Base-by-base conservation (phyloP, 768 basidiomycete species). In the Boletus patriciae region DNA sequence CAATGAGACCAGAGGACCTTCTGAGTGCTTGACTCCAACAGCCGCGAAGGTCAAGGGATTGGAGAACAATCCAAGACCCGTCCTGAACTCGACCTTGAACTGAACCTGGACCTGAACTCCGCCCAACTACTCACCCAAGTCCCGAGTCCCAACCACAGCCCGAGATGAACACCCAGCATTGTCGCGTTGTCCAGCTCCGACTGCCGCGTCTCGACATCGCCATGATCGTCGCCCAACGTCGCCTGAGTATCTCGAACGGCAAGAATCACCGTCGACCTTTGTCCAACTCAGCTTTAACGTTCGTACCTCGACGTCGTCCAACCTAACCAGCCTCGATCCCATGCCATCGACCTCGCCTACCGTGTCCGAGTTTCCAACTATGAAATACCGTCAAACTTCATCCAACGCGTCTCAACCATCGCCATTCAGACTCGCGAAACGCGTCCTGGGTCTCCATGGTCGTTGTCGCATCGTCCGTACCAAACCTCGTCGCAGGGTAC, bases 1-100 rank as follows among this genome's bases (percentile, higher is more conserved):
- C 12, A 46, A 34, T 9, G 33, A 48, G 37, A 50, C 48, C 43
- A 50, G 55, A 31, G 11, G 44, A 50, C 46, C 27, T 58, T 51
- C 36, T 41, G 16, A 21, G 23, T 31, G 34, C 29, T 47, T 15
- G 48, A 27, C 31, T 40, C 25, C 16, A 7, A 12, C 9, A n/a
- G 6, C 21, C 45, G 1, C 18, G 13, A 8, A 29, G 31, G 31
- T 25, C n/a, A 21, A 27, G 15, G 8, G 8, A n/a, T n/a, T 1
- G 18, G 3, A 42, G 5, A 13, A 59, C 3, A 16, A 2, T 31
- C 23, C n/a, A 3, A 25, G 33, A 37, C 23, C 13, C 11, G 6
- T 40, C 40, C 13, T 36, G 37, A 19, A 43, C 41, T 42, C 11
- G 33, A 33, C 27, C 23, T 21, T 5, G 37, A 9, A n/a, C 47